Conservation (phyloP, 345 rosid genomes). For the Adansonia digitata region DNA sequence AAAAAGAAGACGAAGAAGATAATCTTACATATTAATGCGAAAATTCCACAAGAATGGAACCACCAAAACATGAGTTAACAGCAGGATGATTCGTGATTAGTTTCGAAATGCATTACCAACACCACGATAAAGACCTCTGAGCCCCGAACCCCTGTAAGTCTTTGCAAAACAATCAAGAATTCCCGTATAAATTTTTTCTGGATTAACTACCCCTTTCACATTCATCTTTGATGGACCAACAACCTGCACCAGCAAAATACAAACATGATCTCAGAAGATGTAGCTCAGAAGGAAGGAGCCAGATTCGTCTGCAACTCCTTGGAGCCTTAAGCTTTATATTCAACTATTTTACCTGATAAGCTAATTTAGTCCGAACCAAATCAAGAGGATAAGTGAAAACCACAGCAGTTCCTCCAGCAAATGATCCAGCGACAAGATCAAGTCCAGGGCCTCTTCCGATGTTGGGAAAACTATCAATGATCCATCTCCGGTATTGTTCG, state of each 20-base stretch:
- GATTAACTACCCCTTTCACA: constrained; percentile 28
- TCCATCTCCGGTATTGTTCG: constrained; percentile 91
- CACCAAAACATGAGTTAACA: constrained; percentile 7
- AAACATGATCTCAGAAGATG: constrained; percentile 3
- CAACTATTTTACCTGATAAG: constrained; percentile 66
- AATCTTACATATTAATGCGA: constrained; percentile 12
- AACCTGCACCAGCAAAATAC: constrained; percentile 46
- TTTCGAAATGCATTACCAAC: constrained; percentile 49
- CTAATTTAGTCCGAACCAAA: constrained; percentile 79
- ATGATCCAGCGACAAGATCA: constrained; percentile 89
- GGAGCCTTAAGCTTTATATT: neutral
- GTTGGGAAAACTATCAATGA: constrained; percentile 53
- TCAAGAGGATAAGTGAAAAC: constrained; percentile 90
- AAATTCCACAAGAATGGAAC: neutral
- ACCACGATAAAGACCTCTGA: constrained; percentile 85
- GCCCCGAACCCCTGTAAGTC: constrained; percentile 65
- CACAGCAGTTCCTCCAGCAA: constrained; percentile 94
- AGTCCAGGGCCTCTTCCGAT: constrained; percentile 78
- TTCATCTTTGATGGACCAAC: constrained; percentile 50
- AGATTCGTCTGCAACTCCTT: neutral
- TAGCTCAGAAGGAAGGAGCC: neutral
- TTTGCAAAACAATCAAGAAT: constrained; percentile 75
- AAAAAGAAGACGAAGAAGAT: no score
- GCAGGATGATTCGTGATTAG: constrained; percentile 17
- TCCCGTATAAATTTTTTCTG: constrained; percentile 56